Base-by-base conservation (phyloP, 202 grass and related monocot genomes). In the Schoenoplectus triqueter region DNA sequence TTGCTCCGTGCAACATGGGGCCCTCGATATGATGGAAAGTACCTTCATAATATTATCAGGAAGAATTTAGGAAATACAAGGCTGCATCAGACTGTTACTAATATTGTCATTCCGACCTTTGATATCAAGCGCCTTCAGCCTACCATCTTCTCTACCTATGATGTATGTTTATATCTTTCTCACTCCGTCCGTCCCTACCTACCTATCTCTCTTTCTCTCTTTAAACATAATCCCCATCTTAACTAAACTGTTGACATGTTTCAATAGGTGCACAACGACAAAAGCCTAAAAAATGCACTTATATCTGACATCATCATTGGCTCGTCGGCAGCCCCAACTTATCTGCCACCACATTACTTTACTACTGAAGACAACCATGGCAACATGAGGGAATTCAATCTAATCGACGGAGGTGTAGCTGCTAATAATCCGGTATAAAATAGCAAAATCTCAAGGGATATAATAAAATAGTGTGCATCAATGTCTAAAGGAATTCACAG, bases 271-370 rank as follows among this genome's bases (percentile, higher is more conserved):
- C 78, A 87, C 82, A 82, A 87, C 8, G 83, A 84, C 11, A 90
- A 45, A 41, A 82, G 59, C 49, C 83, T 90, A 84, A 92, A 89
- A 86, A 84, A 95, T 86, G 95, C 89, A 66, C 87, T 89, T 46
- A 78, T 97, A 57, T 95, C 92, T 64, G 95, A 95, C 84, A 93
- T 97, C 86, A 93, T 89, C 50, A 97, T 95, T 70, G 90, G 95
- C 82, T 89, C 92, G 10, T 92, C 91, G 0, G 92, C 92, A 47
- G 91, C 95, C 40, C 92, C 95, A 80, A 97, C 95, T 79, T 95
- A 97, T 85, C 85, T 95, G 63, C 95, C 92, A 45, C 78, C 94
- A 1, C 91, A 97, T 90, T 97, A 97, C 69, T 97, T 97, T 47
- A 84, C 93, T 82, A 90, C 89, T 7, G 82, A 87, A 86, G 85